phyloP scores from a whole-genome alignment of 2,329 filamentous ascomycete species.

The Xylaria sp. region DNA sequence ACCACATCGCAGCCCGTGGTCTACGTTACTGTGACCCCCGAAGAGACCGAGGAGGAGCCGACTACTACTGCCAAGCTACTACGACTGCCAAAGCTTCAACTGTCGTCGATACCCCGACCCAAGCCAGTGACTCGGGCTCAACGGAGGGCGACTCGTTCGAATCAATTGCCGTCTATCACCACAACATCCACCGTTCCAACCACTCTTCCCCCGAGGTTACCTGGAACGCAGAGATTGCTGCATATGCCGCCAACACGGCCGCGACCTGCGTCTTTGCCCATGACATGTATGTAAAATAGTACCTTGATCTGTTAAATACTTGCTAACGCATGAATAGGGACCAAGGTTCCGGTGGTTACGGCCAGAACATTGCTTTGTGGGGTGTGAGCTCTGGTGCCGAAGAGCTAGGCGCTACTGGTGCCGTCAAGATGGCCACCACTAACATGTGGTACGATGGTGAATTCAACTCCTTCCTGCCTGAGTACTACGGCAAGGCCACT shows the following conservation, averaged over 20 bases:
- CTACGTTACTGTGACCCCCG: constrained; percentile 33
- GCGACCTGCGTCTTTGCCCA: constrained; percentile 74
- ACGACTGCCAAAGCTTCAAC: constrained; percentile 7
- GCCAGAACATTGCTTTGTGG: constrained; percentile 87
- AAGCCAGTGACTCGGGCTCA: constrained; percentile 16
- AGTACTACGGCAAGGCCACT: constrained; percentile 63
- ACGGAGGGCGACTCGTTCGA: constrained; percentile 42
- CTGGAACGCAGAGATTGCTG: constrained; percentile 70
- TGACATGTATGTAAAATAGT: constrained; percentile 67
- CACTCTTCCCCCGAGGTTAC: constrained; percentile 70
- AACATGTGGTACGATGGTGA: constrained; percentile 92
- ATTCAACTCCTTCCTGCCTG: constrained; percentile 58
- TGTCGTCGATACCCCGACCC: constrained; percentile 6
- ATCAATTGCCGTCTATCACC: constrained; percentile 65
- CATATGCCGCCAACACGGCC: constrained; percentile 69
- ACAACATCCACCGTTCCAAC: constrained; percentile 87
- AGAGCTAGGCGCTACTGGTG: constrained; percentile 57
- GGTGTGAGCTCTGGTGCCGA: constrained; percentile 46
- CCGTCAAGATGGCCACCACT: constrained; percentile 72
- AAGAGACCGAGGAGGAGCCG: neutral
- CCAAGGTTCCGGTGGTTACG: constrained; percentile 70
- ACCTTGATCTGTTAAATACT: neutral
- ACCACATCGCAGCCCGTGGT: constrained; percentile 21
- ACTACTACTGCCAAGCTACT: constrained; percentile 11
- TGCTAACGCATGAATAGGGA: constrained; percentile 50